These are phyloP conservation scores for Cicer bijugum DNA, from an alignment of 306 rosid species.

Conservation along the genomic window DNA sequence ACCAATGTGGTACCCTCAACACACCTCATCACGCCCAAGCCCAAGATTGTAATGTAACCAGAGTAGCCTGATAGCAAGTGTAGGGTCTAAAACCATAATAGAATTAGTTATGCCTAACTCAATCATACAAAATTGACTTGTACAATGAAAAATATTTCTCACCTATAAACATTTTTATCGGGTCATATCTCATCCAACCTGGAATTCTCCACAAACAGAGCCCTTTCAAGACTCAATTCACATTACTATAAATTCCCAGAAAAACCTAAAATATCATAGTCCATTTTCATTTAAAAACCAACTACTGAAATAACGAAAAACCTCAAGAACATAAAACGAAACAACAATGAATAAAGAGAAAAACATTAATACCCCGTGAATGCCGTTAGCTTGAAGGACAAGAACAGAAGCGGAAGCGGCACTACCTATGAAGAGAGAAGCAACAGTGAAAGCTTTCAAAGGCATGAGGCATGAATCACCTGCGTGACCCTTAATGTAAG, in stretches of 20 bases:
- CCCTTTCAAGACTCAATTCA: not conserved
- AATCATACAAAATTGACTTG: no score
- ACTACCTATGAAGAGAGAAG: conserved; percentile 80
- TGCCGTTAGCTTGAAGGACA: conserved; percentile 60
- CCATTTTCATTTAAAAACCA: not conserved
- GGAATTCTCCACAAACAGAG: not conserved
- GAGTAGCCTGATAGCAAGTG: no score
- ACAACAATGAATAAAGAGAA: not conserved
- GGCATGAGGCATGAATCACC: conserved; percentile 75
- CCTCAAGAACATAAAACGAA: not conserved
- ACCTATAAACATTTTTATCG: no score
- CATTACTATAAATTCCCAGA: not conserved
- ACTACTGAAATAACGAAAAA: no score
- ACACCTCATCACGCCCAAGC: no score
- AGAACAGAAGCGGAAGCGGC: conserved; percentile 68
- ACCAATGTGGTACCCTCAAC: no score
- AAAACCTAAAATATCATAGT: not conserved
- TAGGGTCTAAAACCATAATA: no score
- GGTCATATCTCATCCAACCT: no score
- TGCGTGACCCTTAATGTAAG: conserved; percentile 52
- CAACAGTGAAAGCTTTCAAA: conserved; percentile 74
- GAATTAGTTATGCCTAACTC: no score
- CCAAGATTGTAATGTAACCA: no score
- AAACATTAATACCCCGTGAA: conserved; percentile 58
- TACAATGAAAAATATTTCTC: no score